These are phyloP conservation scores for Parafenestella ontariensis DNA, from an alignment of 2,329 filamentous ascomycete genomes.

Conservation along the genomic window DNA sequence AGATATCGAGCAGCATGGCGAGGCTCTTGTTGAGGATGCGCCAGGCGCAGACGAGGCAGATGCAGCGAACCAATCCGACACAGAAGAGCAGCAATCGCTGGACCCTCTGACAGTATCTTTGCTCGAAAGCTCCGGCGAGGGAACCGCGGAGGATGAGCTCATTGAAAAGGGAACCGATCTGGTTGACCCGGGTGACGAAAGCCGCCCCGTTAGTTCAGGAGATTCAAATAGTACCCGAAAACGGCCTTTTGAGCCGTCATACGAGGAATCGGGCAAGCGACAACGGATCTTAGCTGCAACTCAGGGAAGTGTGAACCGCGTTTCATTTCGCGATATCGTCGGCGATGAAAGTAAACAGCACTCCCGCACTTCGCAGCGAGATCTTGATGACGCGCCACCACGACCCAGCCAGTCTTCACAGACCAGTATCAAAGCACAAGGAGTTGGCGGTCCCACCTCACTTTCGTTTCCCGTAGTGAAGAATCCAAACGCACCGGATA, in stretches of 20 bases:
- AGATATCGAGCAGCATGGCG: slow-evolving; percentile 6
- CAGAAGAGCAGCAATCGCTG: slow-evolving; percentile 31
- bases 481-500: slow-evolving; percentile 71
- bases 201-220: slow-evolving; percentile 4
- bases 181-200: slow-evolving; percentile 21
- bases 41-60: slow-evolving; percentile 38
- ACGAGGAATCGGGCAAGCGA: slow-evolving; percentile 18
- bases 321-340: slow-evolving; percentile 18
- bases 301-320: slow-evolving; percentile 8
- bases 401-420: slow-evolving; percentile 47
- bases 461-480: slow-evolving; percentile 79
- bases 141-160: slow-evolving; percentile 8
- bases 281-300: slow-evolving; percentile 19
- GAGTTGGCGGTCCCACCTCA: slow-evolving; percentile 49
- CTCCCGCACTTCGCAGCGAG: slow-evolving; percentile 3
- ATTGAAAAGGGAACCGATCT: slow-evolving; percentile 30
- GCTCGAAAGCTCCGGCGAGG: slow-evolving; percentile 14
- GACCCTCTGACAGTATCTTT: slow-evolving; percentile 42
- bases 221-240: slow-evolving; percentile 21
- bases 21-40: slow-evolving; percentile 11
- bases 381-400: slow-evolving; percentile 11
- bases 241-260: slow-evolving; percentile 17
- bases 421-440: slow-evolving; percentile 48
- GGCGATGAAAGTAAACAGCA: not conserved
- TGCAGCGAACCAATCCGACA: slow-evolving; percentile 20